Evolutionary conservation across 768 basidiomycete species (phyloP), one percentile per base, ranked within the genome.

Genomic region (Chlorophyllum brunneum): DNA sequence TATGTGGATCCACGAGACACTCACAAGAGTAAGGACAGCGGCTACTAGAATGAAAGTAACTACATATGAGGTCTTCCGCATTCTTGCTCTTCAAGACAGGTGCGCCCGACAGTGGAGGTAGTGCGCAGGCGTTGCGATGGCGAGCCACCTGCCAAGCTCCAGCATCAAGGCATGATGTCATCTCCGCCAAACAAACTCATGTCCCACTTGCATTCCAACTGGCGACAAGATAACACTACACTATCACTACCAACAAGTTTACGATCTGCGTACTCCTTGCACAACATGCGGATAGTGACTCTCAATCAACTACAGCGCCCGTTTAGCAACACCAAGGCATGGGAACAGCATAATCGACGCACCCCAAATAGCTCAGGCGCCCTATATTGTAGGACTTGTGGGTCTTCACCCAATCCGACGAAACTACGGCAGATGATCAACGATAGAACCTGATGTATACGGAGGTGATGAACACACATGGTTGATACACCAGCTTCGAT

Each of bases 401-500:
- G 91, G 61, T 93, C 88, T 65, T 93, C 90, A 45, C 82, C 89
- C 7, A 93, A 74, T 6, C 89, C 90, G 27, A 93, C 91, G 62
- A 92, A 90, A 30, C 86, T 87, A 24, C 36, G 34, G 26, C 4
- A 27, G 3, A 51, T n/a, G 23, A 31, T 29, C 22, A 52, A 47
- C 41, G 36, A 7, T 47, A 27, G 36, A 4, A 42, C 11, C 45
- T 5, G 3, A 23, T 30, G 5, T 30, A 36, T 36, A 18, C 27
- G 18, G 23, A 9, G 29, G 18, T 40, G n/a, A 22, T 15, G 20
- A 10, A 62, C 79, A 56, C 65, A 89, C 82, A 92, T 91, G 1
- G 90, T 92, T 2, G 89, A 92, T 1, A 93, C 90, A 44, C 90
- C 92, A 11, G 88, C 89, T 62, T 92, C 89, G 58, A 91, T 82